A percentile compares a stretch with the other conserved stretches of the same genome.
Evolutionary conservation across 1,284 basidiomycete genomes (phyloP).

Genomic region (Malassezia globosa): DNA sequence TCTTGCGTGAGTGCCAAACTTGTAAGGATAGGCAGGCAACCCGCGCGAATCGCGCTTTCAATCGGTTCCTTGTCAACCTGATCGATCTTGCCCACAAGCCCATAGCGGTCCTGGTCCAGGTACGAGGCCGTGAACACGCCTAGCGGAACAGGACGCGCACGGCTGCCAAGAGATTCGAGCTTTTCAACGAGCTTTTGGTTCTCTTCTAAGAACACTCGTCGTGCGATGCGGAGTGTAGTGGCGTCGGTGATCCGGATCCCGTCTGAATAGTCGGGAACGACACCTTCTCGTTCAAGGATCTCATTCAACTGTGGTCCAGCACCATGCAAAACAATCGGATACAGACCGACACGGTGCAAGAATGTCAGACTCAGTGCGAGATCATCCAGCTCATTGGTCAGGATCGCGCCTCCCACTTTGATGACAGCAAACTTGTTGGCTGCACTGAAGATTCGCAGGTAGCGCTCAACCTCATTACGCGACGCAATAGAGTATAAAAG

Average conservation of each 20-base stretch:
- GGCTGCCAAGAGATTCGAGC: conserved; percentile 45
- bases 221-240: conserved; percentile 43
- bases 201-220: conserved; percentile 46
- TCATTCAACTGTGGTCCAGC: conserved; percentile 47
- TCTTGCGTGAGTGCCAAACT: conserved; percentile 43
- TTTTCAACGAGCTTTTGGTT: conserved; percentile 45
- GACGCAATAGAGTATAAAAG: conserved; percentile 47
- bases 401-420: conserved; percentile 46
- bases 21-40: conserved; percentile 46
- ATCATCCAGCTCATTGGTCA: conserved; percentile 46
- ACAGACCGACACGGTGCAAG: conserved; percentile 46
- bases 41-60: conserved; percentile 45
- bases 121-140: conserved; percentile 44
- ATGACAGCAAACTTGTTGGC: conserved; percentile 47
- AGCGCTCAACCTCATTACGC: conserved; percentile 46
- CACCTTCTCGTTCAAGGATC: conserved; percentile 45
- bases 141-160: conserved; percentile 44
- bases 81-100: conserved; percentile 46
- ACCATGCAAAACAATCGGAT: conserved; percentile 45
- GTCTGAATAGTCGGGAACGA: conserved; percentile 46
- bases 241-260: conserved; percentile 47
- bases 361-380: conserved; percentile 44
- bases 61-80: conserved; percentile 47
- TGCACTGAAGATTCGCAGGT: conserved; percentile 46
- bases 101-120: conserved; percentile 47